phyloP scores from a whole-genome alignment of 2,329 filamentous ascomycete genomes.

The Aspergillus intermedius region DNA sequence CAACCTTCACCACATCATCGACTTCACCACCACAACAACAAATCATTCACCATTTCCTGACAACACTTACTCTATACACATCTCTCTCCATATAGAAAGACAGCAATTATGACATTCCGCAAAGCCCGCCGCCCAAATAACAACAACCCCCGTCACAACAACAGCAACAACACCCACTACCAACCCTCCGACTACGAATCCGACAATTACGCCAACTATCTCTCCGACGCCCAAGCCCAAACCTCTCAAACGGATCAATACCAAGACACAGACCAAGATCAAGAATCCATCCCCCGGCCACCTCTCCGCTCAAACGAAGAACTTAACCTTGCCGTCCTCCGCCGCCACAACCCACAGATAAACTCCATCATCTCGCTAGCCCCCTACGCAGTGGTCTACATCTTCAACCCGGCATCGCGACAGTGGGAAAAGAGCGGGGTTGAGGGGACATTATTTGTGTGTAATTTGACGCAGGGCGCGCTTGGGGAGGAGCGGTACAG shows the following conservation, averaged over 20 bases:
- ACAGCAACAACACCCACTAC: conserved; percentile 13
- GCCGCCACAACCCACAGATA: conserved; percentile 71
- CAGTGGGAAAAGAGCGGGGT: conserved; percentile 80
- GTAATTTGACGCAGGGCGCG: conserved; percentile 49
- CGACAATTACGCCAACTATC: conserved; percentile 48
- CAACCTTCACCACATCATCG: background rate
- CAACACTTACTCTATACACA: background rate
- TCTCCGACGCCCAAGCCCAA: conserved; percentile 30
- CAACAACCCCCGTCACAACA: conserved; percentile 7
- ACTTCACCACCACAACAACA: background rate
- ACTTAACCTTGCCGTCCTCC: conserved; percentile 79
- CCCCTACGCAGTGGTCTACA: conserved; percentile 80
- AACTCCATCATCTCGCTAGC: conserved; percentile 69
- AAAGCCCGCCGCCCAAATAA: conserved; percentile 27
- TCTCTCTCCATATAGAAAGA: background rate
- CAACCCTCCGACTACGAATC: conserved; percentile 57
- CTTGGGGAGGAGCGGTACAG: conserved; percentile 44
- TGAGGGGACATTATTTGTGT: conserved; percentile 86
- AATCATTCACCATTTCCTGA: background rate
- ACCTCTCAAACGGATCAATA: conserved; percentile 8
- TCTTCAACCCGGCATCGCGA: conserved; percentile 58
- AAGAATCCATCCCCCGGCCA: conserved; percentile 36
- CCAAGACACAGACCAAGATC: conserved; percentile 8
- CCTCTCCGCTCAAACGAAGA: conserved; percentile 66
- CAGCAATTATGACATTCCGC: conserved; percentile 23